Percentiles rank a stretch among this genome's conserved stretches.
phyloP scores from a whole-genome alignment of 805 yeast genomes.

The Maudiozyma saulgeensis region DNA sequence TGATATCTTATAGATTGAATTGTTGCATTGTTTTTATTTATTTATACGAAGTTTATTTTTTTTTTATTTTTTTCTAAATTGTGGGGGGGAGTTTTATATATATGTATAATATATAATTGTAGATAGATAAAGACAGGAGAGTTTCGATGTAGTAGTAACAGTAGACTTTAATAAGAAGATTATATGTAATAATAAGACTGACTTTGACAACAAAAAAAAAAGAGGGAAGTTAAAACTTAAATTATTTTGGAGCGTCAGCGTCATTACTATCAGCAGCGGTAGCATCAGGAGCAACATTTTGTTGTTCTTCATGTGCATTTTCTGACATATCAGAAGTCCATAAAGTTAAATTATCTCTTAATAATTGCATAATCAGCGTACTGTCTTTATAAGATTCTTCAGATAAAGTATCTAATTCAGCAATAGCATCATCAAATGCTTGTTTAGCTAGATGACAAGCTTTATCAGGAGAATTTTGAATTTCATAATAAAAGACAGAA shows the following conservation, averaged over 20 bases:
- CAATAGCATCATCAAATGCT: slow-evolving; percentile 98
- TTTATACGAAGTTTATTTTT: not conserved
- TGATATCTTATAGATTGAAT: no score
- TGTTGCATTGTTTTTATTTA: no score
- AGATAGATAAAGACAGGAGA: not conserved
- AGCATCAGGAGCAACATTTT: slow-evolving; percentile 10
- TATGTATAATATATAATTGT: not conserved
- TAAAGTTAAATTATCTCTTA: slow-evolving; percentile 95
- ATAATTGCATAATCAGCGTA: slow-evolving; percentile 96
- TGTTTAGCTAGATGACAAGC: slow-evolving; percentile 98
- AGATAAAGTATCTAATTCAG: slow-evolving; percentile 93
- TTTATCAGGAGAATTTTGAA: slow-evolving; percentile 94
- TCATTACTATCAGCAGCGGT: slow-evolving; percentile 16
- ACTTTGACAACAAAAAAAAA: not conserved
- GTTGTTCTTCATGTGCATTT: slow-evolving; percentile 45
- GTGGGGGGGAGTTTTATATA: not conserved
- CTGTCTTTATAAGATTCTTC: slow-evolving; percentile 99
- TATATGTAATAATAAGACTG: no score
- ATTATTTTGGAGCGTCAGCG: slow-evolving; percentile 23
- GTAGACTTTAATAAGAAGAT: not conserved
- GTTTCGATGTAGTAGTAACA: not conserved
- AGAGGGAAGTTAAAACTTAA: not conserved
- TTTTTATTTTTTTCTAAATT: not conserved
- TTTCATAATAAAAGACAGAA: slow-evolving; percentile 96
- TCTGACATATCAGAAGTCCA: slow-evolving; percentile 95